Conservation (phyloP, 805 yeast genomes). For the Grigorovia jiainica region DNA sequence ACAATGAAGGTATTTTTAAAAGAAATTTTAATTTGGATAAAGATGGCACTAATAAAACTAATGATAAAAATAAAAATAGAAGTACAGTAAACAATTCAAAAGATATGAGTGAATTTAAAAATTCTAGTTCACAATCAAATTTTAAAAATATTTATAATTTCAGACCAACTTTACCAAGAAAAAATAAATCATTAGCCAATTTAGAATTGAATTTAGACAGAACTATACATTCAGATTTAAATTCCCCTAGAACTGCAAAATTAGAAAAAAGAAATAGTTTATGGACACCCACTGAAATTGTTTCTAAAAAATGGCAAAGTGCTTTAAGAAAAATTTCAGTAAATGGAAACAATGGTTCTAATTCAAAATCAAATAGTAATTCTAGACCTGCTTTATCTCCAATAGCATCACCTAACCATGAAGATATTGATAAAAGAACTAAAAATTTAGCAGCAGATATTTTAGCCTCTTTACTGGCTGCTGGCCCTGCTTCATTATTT, state of each 20-base stretch:
- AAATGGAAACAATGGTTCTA: not conserved
- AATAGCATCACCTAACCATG: not conserved
- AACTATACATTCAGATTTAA: not conserved
- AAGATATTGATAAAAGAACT: not conserved
- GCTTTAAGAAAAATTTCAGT: constrained; percentile 1
- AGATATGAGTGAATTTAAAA: no score
- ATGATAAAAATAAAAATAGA: not conserved
- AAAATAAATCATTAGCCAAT: not conserved
- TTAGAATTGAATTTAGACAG: not conserved
- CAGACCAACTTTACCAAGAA: not conserved
- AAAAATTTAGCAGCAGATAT: constrained; percentile 33
- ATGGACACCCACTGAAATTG: not conserved
- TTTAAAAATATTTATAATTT: not conserved
- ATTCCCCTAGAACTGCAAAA: not conserved
- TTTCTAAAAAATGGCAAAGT: not conserved
- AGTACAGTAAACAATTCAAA: no score
- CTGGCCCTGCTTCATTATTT: constrained; percentile 64
- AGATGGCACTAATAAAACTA: not conserved
- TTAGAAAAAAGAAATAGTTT: not conserved
- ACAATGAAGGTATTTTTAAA: not conserved
- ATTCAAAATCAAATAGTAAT: not conserved
- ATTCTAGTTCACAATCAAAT: no score
- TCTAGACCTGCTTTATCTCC: not conserved
- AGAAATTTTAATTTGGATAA: no score
- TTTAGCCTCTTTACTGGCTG: constrained; percentile 48